Base-by-base conservation (phyloP, 805 yeast genomes). In the Lipomyces sp. region DNA sequence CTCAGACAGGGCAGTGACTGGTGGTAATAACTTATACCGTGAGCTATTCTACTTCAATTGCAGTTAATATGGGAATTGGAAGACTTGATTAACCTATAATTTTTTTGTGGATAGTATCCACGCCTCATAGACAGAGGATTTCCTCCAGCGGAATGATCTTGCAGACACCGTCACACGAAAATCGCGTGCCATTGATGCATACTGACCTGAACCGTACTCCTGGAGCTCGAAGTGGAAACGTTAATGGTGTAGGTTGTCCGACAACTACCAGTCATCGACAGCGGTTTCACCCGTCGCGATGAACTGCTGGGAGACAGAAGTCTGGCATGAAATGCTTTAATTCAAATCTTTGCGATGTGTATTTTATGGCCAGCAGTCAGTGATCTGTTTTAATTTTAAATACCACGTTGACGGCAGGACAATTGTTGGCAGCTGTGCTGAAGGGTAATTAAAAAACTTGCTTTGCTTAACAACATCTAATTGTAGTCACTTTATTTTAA, bases 191-290 rank as follows among this genome's bases (percentile, higher is more conserved):
- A 42, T 42, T 42, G 48, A 42, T 42, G 48, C 48, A 42, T 42
- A 42, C 48, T 7, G 48, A 42, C 48, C 6, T 42, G 48, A 42
- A 42, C 48, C 48, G 48, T 4, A 42, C 48, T 4, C 48, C 48
- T 42, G 48, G 48, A 42, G 48, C 48, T 42, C 48, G 48, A 42
- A 42, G 48, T 42, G 48, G 48, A 42, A 42, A 24, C 18, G 48
- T 42, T 13, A 10, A 24, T 42, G 48, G 48, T n/a, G 48, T 42
- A 4, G 18, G 5, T n/a, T 42, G 48, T 13, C 48, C 48, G 48
- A n/a, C 48, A 11, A 42, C 24, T n/a, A 15, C 48, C n/a, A 42
- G 8, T n/a, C 48, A 42, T n/a, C 48, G 48, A 7, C 48, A 42
- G 18, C 48, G 48, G 48, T 42, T 42, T 42, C 48, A 24, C 24